Evolutionary conservation across 495 filamentous ascomycete genomes (phyloP).

Genomic region (Tuber magnatum): DNA sequence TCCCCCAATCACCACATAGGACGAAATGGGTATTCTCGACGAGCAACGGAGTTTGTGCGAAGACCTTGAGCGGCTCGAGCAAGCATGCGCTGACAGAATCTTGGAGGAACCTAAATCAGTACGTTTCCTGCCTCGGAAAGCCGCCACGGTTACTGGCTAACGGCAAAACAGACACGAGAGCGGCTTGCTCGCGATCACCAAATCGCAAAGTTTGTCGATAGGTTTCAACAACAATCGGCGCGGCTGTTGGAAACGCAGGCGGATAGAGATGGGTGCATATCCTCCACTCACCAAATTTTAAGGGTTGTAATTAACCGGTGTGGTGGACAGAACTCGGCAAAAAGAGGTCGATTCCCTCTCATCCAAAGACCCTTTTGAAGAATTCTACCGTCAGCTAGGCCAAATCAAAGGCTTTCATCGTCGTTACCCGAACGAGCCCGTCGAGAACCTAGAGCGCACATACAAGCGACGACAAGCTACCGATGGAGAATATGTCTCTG

Average conservation of each 20-base stretch:
- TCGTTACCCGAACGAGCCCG: conserved; percentile 85
- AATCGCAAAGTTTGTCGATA: conserved; percentile 72
- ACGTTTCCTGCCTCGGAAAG: conserved; percentile 20
- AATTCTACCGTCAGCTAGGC: conserved; percentile 78
- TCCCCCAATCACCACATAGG: conserved; percentile 10
- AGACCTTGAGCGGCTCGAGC: conserved; percentile 89
- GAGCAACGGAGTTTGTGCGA: conserved; percentile 89
- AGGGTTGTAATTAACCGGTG: conserved; percentile 2
- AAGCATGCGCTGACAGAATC: conserved; percentile 82
- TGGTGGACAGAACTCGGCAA: conserved; percentile 48
- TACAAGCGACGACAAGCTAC: conserved; percentile 66
- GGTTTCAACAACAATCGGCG: conserved; percentile 76
- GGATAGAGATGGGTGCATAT: conserved; percentile 54
- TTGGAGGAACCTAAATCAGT: conserved; percentile 83
- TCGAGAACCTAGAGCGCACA: conserved; percentile 87
- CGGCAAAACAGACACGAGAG: conserved; percentile 65
- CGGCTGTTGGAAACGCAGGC: conserved; percentile 78
- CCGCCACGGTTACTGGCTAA: conserved; percentile 39
- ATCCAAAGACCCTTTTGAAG: conserved; percentile 81
- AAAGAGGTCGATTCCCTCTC: conserved; percentile 78
- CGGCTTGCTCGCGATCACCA: conserved; percentile 83
- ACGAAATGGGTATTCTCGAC: conserved; percentile 57
- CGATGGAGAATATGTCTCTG: conserved; percentile 55
- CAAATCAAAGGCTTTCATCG: conserved; percentile 80
- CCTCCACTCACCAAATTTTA: conserved; percentile 5